Base-by-base conservation (phyloP, 345 rosid genomes). In the Turritis glabra region DNA sequence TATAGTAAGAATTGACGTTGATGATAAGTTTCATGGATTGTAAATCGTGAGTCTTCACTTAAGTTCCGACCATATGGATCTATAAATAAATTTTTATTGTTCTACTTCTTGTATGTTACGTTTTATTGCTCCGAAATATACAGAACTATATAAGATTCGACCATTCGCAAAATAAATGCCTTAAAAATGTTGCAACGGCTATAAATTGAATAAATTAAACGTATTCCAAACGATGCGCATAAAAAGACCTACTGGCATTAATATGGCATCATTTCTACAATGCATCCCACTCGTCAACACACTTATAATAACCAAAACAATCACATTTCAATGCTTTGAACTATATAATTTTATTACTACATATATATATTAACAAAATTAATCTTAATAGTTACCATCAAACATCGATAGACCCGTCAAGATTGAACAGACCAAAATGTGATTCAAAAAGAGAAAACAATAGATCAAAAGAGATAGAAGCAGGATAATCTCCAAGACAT, bases 171-270 rank as follows among this genome's bases (percentile, higher is more conserved):
- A 35, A 33, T 23, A 32, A 71, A 58, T 47, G 48, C 50, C 50
- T 47, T 33, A 5, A 29, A 67, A 55, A 3, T 55, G 4, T 57
- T 66, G 66, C 40, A 65, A 40, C 67, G 19, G 64, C 37, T 63
- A 53, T 27, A 55, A 46, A 11, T 15, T 62, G 18, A 29, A 66
- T 14, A 14, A 53, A 13, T 5, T 18, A 15, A 64, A 46, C 67
- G 35, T 58, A 67, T 50, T 26, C 19, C 17, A 41, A 40, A 33
- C 46, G 10, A 50, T 52, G 33, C 26, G 7, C 4, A 44, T 46
- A 44, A 14, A 29, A 29, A 43, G 46, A 57, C 57, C 29, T 65
- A 56, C 21, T 56, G 52, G 59, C 72, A 56, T 26, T 74, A 40
- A 19, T 19, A 37, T 74, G 38, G 38, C 50, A 32, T 33, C 17